Percentiles rank a stretch among this genome's conserved stretches.
Evolutionary conservation across 305 asterid genomes (phyloP).

Genomic region (Andrographis paniculata): DNA sequence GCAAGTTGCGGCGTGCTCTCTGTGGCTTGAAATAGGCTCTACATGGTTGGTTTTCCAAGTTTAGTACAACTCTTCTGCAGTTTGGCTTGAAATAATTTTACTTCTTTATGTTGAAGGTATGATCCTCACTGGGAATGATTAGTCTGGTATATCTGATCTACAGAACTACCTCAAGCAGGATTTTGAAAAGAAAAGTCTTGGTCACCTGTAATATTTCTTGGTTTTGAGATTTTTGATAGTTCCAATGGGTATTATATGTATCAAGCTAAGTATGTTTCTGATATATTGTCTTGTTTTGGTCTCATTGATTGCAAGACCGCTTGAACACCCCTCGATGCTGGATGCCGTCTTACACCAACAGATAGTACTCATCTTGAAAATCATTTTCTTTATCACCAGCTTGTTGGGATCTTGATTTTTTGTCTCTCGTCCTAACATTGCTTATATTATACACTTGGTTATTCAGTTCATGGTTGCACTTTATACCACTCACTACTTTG

Average conservation of each 20-base stretch:
- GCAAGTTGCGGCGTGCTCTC: background rate
- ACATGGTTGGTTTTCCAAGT: background rate
- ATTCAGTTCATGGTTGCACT: background rate
- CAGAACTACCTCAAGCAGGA: background rate
- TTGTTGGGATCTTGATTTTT: background rate
- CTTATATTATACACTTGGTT: background rate
- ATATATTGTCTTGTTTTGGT: background rate
- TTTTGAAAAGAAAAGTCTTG: background rate
- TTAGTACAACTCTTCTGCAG: background rate
- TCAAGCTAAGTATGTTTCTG: too few relatives aligned
- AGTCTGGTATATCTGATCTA: background rate
- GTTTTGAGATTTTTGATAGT: background rate
- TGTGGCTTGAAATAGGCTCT: background rate
- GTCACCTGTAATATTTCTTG: background rate
- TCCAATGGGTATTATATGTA: too few relatives aligned
- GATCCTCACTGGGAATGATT: too few relatives aligned
- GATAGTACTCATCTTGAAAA: background rate
- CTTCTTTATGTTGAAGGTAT: background rate
- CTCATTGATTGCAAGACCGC: background rate
- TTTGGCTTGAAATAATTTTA: too few relatives aligned
- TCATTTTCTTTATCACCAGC: background rate
- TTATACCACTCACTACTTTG: background rate
- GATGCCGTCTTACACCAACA: background rate
- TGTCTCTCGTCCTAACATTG: background rate
- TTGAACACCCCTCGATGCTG: background rate